Conservation (phyloP, 331 rosid genomes). For the Spiraea crenata region DNA sequence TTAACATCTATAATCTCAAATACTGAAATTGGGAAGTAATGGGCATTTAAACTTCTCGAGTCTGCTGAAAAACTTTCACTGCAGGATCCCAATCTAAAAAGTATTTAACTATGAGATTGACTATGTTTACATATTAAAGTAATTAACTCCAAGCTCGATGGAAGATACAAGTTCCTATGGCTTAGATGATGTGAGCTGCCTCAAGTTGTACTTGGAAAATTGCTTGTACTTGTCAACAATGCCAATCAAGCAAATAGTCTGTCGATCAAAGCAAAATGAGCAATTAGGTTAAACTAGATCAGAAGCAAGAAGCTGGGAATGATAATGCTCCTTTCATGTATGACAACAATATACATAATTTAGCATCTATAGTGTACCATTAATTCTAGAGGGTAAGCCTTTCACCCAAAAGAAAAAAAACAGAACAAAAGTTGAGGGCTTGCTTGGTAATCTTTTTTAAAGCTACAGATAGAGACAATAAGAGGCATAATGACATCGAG, state of each 20-base stretch:
- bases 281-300: constrained; percentile 6
- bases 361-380: background rate
- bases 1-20: background rate
- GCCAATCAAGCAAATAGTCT: constrained; percentile 94
- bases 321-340: background rate
- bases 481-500: background rate
- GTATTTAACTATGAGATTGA: background rate
- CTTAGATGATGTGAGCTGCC: constrained; percentile 81
- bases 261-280: constrained; percentile 27
- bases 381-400: background rate
- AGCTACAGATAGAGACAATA: background rate
- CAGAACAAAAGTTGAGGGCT: background rate
- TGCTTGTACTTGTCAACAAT: constrained; percentile 78
- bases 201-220: constrained; percentile 76
- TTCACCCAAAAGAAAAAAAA: background rate
- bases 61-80: background rate
- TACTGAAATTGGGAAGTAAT: background rate
- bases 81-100: background rate
- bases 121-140: too few relatives aligned
- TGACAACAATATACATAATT: background rate
- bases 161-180: constrained; percentile 17
- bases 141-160: background rate
- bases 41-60: background rate
- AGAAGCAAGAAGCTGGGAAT: background rate
- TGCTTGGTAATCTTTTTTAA: background rate